Conservation (phyloP, 202 grass and related monocot genomes). For the Panicum hallii region DNA sequence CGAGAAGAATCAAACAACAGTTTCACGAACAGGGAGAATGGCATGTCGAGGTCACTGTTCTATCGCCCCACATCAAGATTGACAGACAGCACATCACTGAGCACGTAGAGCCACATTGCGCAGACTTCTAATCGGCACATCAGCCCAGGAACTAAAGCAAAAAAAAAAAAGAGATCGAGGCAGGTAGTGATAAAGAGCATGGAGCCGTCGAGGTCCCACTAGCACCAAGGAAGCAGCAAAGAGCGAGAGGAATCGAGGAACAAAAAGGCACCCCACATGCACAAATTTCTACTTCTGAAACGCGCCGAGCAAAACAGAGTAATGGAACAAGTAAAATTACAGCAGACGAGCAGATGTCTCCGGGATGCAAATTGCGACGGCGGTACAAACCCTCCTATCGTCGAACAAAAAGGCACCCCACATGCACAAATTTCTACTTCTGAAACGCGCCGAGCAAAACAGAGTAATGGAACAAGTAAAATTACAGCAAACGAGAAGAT, state of each 20-base stretch:
- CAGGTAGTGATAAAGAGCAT: not conserved
- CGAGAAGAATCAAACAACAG: constrained; percentile 1
- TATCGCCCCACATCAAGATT: not conserved
- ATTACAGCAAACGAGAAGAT: not conserved
- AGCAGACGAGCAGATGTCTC: not conserved
- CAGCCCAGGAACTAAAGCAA: not conserved
- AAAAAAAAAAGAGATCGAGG: not conserved
- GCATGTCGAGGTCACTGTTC: not conserved
- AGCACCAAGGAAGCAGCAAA: constrained; percentile 9
- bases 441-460: not conserved
- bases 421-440: constrained; percentile 3
- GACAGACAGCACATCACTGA: not conserved
- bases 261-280: not conserved
- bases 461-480: not conserved
- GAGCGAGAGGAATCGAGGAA: not conserved
- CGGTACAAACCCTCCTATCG: not conserved
- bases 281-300: not conserved
- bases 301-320: not conserved
- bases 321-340: too few relatives aligned
- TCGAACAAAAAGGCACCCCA: not conserved
- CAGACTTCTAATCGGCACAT: not conserved
- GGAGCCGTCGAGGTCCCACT: not conserved
- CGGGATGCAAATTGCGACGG: not conserved
- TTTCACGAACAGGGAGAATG: not conserved
- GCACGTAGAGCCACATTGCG: not conserved